Percentiles rank a stretch among this genome's conserved stretches.
Evolutionary conservation across 257 asterid species (phyloP).

Genomic region (Asclepias syriaca): DNA sequence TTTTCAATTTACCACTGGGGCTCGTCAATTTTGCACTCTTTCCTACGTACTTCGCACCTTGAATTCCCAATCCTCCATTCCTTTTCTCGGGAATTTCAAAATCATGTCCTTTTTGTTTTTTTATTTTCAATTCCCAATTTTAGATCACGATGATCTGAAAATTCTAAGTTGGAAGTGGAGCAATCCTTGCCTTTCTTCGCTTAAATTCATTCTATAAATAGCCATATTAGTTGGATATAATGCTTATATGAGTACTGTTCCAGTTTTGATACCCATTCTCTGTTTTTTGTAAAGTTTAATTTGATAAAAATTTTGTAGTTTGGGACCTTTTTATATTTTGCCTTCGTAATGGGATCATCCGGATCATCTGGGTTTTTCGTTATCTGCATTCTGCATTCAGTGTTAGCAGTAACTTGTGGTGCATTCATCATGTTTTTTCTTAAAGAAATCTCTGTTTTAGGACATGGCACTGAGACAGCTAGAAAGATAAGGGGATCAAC

Average conservation of each 20-base stretch:
- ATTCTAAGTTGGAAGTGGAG: not conserved
- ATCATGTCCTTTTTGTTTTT: not conserved
- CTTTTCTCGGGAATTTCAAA: not conserved
- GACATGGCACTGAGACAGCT: constrained; percentile 56
- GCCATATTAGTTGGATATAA: not conserved
- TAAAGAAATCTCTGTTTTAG: constrained; percentile 43
- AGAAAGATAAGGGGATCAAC: constrained; percentile 59
- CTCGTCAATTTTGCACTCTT: not conserved
- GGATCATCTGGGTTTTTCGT: constrained; percentile 43
- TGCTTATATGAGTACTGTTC: not conserved
- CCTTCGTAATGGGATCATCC: constrained; percentile 40
- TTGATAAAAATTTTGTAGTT: not conserved
- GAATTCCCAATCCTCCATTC: not conserved
- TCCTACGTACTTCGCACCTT: not conserved
- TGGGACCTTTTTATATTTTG: not conserved
- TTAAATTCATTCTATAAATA: not conserved
- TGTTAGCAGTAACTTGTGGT: constrained; percentile 40
- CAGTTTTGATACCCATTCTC: not conserved
- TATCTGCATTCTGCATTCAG: constrained; percentile 51
- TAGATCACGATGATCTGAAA: not conserved
- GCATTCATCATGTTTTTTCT: constrained; percentile 57
- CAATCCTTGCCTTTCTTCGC: not conserved
- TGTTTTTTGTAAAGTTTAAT: not conserved
- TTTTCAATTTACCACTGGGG: not conserved
- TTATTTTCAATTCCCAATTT: not conserved